Evolutionary conservation across 495 filamentous ascomycete genomes (phyloP).

Genomic region (Penicillium desertorum): DNA sequence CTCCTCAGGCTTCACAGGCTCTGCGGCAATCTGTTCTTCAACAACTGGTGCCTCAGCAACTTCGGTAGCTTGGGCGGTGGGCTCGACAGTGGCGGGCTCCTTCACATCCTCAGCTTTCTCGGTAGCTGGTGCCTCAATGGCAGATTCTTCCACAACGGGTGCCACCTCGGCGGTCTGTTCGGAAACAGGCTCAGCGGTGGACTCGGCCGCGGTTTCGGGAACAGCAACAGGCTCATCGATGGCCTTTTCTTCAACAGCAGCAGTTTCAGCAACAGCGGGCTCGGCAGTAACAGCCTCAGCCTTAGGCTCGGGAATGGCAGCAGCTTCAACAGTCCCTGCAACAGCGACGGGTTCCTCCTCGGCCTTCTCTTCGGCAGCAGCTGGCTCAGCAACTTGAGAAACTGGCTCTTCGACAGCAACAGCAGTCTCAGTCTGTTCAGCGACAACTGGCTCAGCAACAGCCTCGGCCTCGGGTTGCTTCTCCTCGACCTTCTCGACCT

Average conservation of each 20-base stretch:
- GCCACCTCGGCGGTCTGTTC: background rate
- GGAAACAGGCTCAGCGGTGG: constrained; percentile 1
- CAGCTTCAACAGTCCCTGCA: constrained; percentile 10
- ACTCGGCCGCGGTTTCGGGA: background rate
- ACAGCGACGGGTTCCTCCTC: constrained; percentile 6
- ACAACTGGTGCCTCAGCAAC: constrained; percentile 6
- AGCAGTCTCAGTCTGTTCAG: constrained; percentile 9
- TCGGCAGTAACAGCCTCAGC: constrained; percentile 10
- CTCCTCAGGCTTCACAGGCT: constrained; percentile 5
- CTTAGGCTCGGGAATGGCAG: background rate
- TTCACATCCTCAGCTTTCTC: constrained; percentile 2
- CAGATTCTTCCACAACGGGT: constrained; percentile 4
- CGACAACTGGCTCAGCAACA: constrained; percentile 3
- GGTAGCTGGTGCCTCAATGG: background rate
- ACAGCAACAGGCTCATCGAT: constrained; percentile 4
- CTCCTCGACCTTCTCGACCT: constrained; percentile 7
- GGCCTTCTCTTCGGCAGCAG: constrained; percentile 1
- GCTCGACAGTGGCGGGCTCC: constrained; percentile 5
- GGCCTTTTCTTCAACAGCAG: constrained; percentile 3
- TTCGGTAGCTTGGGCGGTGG: constrained; percentile 5
- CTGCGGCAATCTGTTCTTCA: constrained; percentile 10
- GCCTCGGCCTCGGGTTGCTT: background rate
- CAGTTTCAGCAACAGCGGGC: constrained; percentile 8
- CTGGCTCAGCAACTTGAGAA: background rate
- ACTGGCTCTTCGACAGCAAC: constrained; percentile 4